phyloP scores from a whole-genome alignment of 176 grass and related monocot genomes.

The Ensete ventricosum region DNA sequence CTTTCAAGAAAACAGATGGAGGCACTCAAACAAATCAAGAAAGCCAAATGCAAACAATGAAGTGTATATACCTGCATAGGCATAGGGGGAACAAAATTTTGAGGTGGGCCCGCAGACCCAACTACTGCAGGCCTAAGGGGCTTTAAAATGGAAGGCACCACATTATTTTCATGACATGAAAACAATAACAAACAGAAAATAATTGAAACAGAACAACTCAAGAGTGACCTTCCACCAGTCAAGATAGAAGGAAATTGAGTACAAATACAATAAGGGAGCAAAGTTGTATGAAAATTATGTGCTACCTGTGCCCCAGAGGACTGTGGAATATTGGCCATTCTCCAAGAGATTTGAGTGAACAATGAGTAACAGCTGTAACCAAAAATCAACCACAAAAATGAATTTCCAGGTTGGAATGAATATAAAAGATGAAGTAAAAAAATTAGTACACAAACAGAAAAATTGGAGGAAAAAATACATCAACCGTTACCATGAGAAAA shows the following conservation, averaged over 20 bases:
- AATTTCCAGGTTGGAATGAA: neutral
- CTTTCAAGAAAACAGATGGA: conserved; percentile 20
- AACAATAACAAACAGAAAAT: neutral
- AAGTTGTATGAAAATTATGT: neutral
- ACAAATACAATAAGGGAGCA: neutral
- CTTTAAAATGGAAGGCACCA: conserved; percentile 21
- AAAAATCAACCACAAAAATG: neutral
- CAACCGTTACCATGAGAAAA: neutral
- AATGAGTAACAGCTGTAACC: neutral
- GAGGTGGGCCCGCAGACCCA: conserved; percentile 43
- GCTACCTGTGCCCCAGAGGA: conserved; percentile 26
- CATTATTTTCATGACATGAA: neutral
- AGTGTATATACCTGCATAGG: conserved; percentile 54
- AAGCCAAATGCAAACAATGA: conserved; percentile 12
- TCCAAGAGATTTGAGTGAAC: neutral
- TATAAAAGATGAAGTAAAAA: neutral
- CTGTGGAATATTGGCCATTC: conserved; percentile 22
- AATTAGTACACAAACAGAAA: neutral
- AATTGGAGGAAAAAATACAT: neutral
- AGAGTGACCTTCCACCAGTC: neutral
- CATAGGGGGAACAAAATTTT: conserved; percentile 77
- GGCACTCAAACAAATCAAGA: neutral
- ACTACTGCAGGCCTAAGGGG: conserved; percentile 63
- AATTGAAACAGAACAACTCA: neutral
- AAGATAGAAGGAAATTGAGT: neutral